phyloP scores from a whole-genome alignment of 2,329 filamentous ascomycete species.

The Rutstroemia sp. region DNA sequence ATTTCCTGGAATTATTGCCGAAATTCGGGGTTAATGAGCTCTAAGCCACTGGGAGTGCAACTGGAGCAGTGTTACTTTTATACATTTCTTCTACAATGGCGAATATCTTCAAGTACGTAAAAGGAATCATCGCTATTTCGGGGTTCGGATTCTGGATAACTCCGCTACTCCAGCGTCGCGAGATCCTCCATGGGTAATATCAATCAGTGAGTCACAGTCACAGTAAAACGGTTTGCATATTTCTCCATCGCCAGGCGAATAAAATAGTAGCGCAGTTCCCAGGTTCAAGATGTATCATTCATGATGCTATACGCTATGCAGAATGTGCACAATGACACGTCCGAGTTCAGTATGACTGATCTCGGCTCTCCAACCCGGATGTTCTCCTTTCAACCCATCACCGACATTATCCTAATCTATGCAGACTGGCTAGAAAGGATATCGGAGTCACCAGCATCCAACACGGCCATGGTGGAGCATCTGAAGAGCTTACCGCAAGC shows the following conservation, averaged over 20 bases:
- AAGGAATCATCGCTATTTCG: no score
- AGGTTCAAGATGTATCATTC: constrained; percentile 20
- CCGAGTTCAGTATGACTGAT: constrained; percentile 1
- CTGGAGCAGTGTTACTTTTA: not conserved
- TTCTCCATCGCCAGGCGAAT: not conserved
- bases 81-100: no score
- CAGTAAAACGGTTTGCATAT: not conserved
- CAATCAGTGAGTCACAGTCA: constrained; percentile 1
- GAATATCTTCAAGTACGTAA: no score
- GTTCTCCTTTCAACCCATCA: constrained; percentile 2
- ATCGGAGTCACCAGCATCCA: constrained; percentile 97
- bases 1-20: constrained; percentile 11
- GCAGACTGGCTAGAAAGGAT: constrained; percentile 75
- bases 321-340: constrained; percentile 8
- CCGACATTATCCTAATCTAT: constrained; percentile 35
- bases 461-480: constrained; percentile 92
- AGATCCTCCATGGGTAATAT: not conserved
- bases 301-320: constrained; percentile 18
- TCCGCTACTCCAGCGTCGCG: not conserved
- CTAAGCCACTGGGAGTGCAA: not conserved
- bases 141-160: not conserved
- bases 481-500: constrained; percentile 99
- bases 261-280: not conserved
- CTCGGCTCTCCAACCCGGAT: constrained; percentile 1
- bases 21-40: not conserved